phyloP scores from a whole-genome alignment of 73 alveolate genomes.

The Blepharisma stoltei region DNA sequence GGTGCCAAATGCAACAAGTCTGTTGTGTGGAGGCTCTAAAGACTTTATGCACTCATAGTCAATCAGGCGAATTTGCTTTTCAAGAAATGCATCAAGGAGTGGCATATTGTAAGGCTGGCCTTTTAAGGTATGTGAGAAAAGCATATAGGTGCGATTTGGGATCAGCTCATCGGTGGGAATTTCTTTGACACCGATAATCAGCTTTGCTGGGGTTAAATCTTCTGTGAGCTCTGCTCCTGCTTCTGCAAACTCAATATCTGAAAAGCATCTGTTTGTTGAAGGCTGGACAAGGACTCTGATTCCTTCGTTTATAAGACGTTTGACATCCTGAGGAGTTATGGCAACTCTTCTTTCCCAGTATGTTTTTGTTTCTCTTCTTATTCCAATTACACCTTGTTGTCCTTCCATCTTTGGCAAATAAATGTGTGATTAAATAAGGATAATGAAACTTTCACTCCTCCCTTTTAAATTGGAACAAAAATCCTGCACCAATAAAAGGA shows the following conservation, averaged over 20 bases:
- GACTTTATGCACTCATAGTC: constrained; percentile 84
- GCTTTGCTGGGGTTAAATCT: constrained; percentile 62
- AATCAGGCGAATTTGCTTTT: constrained; percentile 62
- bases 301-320: constrained; percentile 26
- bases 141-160: constrained; percentile 65
- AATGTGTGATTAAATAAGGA: too few species aligned
- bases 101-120: constrained; percentile 83
- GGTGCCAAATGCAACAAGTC: constrained; percentile 77
- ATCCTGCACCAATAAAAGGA: too few species aligned
- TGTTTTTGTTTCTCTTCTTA: constrained; percentile 66
- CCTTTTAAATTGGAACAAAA: too few species aligned
- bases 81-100: constrained; percentile 67
- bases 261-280: constrained; percentile 66
- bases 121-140: constrained; percentile 80
- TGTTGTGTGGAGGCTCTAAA: not conserved
- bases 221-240: constrained; percentile 76
- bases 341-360: constrained; percentile 89
- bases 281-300: constrained; percentile 73
- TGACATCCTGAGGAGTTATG: constrained; percentile 68
- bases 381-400: constrained; percentile 38
- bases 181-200: constrained; percentile 77
- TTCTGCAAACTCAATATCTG: constrained; percentile 65
- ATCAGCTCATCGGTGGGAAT: constrained; percentile 57
- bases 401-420: constrained; percentile 17
- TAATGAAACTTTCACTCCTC: too few species aligned